Conservation (phyloP, 306 rosid genomes). For the Fragaria nilgerrensis region DNA sequence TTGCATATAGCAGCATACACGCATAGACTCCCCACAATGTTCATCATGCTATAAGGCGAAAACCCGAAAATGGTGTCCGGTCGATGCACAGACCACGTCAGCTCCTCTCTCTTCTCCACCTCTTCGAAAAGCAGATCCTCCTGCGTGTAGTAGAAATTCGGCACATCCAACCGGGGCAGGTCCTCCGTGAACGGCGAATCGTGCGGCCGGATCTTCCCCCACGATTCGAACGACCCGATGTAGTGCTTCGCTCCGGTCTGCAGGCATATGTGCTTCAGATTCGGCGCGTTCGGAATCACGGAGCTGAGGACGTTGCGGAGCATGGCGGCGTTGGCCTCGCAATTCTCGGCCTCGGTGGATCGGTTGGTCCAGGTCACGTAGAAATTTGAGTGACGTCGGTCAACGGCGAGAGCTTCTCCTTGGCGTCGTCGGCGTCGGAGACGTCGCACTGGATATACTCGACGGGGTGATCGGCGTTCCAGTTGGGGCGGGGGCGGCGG, state of each 20-base stretch:
- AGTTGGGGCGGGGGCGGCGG: conserved; percentile 62
- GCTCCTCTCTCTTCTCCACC: conserved; percentile 39
- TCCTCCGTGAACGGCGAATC: conserved; percentile 74
- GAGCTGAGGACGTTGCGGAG: conserved; percentile 46
- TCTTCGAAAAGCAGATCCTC: conserved; percentile 59
- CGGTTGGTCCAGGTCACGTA: conserved; percentile 56
- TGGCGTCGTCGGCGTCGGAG: conserved; percentile 47
- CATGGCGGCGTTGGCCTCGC: conserved; percentile 58
- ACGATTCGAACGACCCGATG: conserved; percentile 41
- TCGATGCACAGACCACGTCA: conserved; percentile 64
- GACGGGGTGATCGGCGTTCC: conserved; percentile 67
- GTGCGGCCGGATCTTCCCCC: conserved; percentile 32
- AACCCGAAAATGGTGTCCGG: conserved; percentile 56
- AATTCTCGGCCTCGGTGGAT: conserved; percentile 51
- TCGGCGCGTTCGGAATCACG: conserved; percentile 56
- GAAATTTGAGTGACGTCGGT: conserved; percentile 71
- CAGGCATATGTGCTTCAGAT: conserved; percentile 67
- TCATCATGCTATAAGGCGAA: conserved; percentile 72
- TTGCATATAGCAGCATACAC: conserved; percentile 70
- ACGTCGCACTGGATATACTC: conserved; percentile 72
- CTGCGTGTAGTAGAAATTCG: conserved; percentile 56
- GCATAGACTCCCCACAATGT: conserved; percentile 42
- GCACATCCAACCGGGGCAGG: conserved; percentile 48
- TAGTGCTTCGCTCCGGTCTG: conserved; percentile 71
- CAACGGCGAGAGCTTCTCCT: conserved; percentile 51